Conservation (phyloP, 176 grass and related monocot species). For the Microstegium vimineum region DNA sequence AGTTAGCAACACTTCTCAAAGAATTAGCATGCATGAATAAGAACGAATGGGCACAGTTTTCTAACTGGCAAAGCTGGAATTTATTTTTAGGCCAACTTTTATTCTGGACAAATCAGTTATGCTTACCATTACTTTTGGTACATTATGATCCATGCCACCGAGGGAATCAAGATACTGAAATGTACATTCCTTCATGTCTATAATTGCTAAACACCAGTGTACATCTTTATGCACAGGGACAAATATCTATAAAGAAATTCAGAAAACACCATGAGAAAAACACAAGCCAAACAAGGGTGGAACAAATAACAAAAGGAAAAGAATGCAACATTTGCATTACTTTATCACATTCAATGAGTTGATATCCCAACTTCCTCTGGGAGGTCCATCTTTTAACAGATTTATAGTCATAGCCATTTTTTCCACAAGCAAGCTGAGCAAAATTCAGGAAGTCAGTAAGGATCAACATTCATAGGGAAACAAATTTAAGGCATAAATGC, state of each 20-base stretch:
- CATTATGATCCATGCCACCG: constrained; percentile 35
- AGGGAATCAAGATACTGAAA: constrained; percentile 96
- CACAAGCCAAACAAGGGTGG: not conserved
- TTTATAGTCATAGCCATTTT: constrained; percentile 78
- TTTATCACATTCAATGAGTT: constrained; percentile 75
- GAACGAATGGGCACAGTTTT: not conserved
- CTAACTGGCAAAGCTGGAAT: not conserved
- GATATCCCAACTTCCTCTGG: constrained; percentile 68
- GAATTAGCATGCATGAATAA: not conserved
- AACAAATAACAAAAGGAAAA: constrained; percentile 18
- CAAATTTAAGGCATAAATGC: not conserved
- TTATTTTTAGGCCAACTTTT: not conserved
- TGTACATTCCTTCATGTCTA: constrained; percentile 64
- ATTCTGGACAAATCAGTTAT: not conserved
- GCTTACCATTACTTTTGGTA: constrained; percentile 56
- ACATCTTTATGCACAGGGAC: constrained; percentile 71
- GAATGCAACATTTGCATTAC: constrained; percentile 45
- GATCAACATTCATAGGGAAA: too few species aligned
- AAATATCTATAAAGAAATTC: constrained; percentile 77
- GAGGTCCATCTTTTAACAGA: constrained; percentile 89
- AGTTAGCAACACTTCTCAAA: not conserved
- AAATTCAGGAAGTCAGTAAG: not conserved
- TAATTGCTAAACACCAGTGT: constrained; percentile 94
- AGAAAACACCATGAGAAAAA: constrained; percentile 38
- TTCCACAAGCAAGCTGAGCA: constrained; percentile 61